Evolutionary conservation across 129 eudicot species (phyloP).

Genomic region (Dittrichia graveolens): DNA sequence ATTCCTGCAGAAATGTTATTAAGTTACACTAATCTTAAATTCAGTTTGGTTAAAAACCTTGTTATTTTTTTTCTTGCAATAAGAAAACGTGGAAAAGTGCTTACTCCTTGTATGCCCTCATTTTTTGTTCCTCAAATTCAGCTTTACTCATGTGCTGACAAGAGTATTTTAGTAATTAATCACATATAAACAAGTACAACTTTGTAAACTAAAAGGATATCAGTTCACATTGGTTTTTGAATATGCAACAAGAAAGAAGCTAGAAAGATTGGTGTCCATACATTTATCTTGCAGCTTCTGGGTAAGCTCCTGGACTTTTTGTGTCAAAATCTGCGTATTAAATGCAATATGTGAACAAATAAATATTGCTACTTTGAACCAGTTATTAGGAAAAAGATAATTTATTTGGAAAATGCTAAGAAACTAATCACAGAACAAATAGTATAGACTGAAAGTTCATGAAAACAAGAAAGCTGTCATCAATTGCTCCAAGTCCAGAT

Average conservation of each 20-base stretch:
- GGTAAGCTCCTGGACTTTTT: conserved; percentile 66
- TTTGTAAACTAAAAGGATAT: no score
- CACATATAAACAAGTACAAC: no score
- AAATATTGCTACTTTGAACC: no score
- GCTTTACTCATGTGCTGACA: conserved; percentile 80
- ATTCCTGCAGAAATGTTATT: conserved; percentile 51
- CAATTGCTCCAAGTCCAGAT: neutral
- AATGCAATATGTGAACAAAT: conserved; percentile 10
- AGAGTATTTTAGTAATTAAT: conserved; percentile 12
- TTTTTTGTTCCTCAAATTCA: conserved; percentile 70
- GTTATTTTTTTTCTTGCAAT: neutral
- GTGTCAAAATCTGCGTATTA: conserved; percentile 76
- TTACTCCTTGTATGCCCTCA: conserved; percentile 69
- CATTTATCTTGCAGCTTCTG: conserved; percentile 67
- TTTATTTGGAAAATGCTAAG: no score
- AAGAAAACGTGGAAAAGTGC: conserved; percentile 36
- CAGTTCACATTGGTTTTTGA: no score
- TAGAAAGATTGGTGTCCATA: no score
- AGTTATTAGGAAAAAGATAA: no score
- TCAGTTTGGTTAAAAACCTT: no score
- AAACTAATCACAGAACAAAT: no score
- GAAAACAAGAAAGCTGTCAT: no score
- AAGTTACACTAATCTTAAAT: neutral
- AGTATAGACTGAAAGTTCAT: no score
- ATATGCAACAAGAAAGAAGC: no score